Evolutionary conservation across 2,329 filamentous ascomycete genomes (phyloP).

Genomic region (Parastagonospora nodorum): DNA sequence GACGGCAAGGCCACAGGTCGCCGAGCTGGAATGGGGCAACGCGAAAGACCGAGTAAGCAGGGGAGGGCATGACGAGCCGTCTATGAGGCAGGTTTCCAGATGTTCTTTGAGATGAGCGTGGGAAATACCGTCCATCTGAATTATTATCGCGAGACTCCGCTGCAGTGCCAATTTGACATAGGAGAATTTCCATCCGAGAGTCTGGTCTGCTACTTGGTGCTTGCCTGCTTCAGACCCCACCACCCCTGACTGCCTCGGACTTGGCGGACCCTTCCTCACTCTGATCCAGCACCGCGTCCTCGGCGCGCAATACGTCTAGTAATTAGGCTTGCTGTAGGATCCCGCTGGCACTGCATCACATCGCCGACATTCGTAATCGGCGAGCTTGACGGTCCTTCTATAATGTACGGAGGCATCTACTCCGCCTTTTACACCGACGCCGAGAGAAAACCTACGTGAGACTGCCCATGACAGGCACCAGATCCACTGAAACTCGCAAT

Average conservation of each 20-base stretch:
- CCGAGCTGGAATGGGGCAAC: constrained; percentile 7
- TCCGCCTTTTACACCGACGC: background rate
- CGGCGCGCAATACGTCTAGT: background rate
- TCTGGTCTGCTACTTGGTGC: background rate
- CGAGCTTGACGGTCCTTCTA: background rate
- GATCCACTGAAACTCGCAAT: background rate
- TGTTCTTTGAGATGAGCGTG: background rate
- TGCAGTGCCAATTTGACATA: too few relatives aligned
- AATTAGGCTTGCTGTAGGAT: background rate
- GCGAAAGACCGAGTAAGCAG: background rate
- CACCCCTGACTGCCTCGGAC: background rate
- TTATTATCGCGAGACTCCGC: too few relatives aligned
- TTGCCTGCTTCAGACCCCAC: background rate
- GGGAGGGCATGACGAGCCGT: background rate
- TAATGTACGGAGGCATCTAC: background rate
- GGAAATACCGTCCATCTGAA: too few relatives aligned
- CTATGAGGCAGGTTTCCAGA: background rate
- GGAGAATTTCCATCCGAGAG: too few relatives aligned
- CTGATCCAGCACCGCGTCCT: constrained; percentile 1
- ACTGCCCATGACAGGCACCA: background rate
- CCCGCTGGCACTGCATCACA: background rate
- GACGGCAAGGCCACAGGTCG: constrained; percentile 6
- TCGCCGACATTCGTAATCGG: background rate
- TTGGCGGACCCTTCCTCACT: background rate
- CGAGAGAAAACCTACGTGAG: background rate